Base-by-base conservation (phyloP, 805 yeast species). In the Saturnispora diversa region DNA sequence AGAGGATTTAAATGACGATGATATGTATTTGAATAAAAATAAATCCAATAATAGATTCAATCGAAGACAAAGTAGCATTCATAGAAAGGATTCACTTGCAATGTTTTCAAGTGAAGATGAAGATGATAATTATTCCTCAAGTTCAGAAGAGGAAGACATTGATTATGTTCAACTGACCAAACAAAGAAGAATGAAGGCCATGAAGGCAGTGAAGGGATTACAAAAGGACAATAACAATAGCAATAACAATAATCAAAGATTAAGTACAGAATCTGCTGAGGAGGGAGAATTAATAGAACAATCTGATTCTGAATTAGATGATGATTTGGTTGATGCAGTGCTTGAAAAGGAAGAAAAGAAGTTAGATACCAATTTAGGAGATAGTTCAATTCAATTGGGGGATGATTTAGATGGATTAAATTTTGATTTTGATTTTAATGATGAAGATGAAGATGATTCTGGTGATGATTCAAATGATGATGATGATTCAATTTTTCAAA, bases 111-210 rank as follows among this genome's bases (percentile, higher is more conserved):
- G 31, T 26, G 25, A 27, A 17, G 59, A 56, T 17, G 62, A 60
- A 2, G 58, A 58, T 15, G 58, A 55, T 13, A 62, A 62, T 10
- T 56, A 56, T 13, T 54, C 56, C 12, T 54, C 57, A 2, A 64
- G 72, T 9, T 72, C 78, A 9, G 74, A 80, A 0, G 80, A 75
- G 50, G 77, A 77, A 27, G 77, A 75, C 49, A 76, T 81, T 2
- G 90, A 83, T 59, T 80, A 79, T 55, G 84, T 82, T 12, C 74
- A 73, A 55, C 60, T 83, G 45, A 82, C 84, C 26, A 83, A 80
- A 8, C 81, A 80, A 55, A 66, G 77, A 46, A 75, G 80, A 59
- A 74, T 74, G 28, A 69, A 63, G 44, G 68, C 77, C 1, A 62
- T 74, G 67, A 70, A 72, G 46, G 74, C 75, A 1, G 70, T 63